Base-by-base conservation (phyloP, 768 basidiomycete species). In the Fibroporia radiculosa region DNA sequence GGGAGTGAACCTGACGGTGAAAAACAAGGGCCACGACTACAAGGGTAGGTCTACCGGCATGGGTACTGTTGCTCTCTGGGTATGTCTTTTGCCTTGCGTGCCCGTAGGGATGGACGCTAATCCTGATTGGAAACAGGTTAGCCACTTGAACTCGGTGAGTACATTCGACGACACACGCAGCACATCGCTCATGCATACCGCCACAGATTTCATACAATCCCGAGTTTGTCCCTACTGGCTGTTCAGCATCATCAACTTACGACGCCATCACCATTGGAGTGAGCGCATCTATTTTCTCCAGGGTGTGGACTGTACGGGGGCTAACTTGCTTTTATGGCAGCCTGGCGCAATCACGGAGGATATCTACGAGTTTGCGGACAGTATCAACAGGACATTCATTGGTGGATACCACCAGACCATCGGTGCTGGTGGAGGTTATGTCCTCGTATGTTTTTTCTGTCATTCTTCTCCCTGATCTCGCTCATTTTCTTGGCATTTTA, bases 391-490 rank as follows among this genome's bases (percentile, higher is more conserved):
- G 12, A 70, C 67, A 0, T 46, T 62, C 20, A 52, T 67, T 25
- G 66, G 62, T 26, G 68, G 66, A 11, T 62, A 62, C 43, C 47
- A 58, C 39, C 49, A 60, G 49, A 63, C 64, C 10, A 60, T 71
- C 19, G 70, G 66, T 5, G 56, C 62, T 34, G 57, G 57, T 4
- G 69, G 68, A 0, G 70, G 71, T 23, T 71, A 61, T 43, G 40
- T 60, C 29, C 48, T 59, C 25, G 63, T 62, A 20, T 6, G 53
- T 42, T 19, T n/a, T 26, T 40, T 8, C 25, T 26, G 24, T 6
- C 16, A 26, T 16, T 3, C n/a, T n/a, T n/a, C n/a, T n/a, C n/a
- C n/a, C n/a, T n/a, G n/a, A 40, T 4, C 39, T 25, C 23, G 19
- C 11, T 19, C 12, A 4, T 3, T 26, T 5, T 3, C 16, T 40